Evolutionary conservation across 805 yeast species (phyloP).

Genomic region (Nakazawaea pomicola): DNA sequence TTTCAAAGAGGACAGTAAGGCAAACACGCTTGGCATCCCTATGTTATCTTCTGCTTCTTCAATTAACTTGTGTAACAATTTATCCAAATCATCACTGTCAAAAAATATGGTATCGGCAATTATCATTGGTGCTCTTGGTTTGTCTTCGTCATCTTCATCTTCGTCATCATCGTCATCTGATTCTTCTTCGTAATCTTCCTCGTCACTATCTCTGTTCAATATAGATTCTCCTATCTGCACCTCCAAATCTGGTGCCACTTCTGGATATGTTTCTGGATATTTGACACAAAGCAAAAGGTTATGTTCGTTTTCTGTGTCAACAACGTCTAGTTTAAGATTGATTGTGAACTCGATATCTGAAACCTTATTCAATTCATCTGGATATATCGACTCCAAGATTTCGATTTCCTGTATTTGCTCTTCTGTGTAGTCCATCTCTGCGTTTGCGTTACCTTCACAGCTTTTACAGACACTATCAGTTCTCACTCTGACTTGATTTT

Average conservation of each 20-base stretch:
- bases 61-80: conserved; percentile 34
- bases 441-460: not conserved
- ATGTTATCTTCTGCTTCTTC: conserved; percentile 71
- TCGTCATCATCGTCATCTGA: conserved; percentile 43
- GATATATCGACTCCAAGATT: conserved; percentile 85
- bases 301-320: conserved; percentile 57
- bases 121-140: conserved; percentile 37
- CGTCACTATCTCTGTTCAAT: conserved; percentile 23
- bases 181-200: conserved; percentile 26
- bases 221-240: conserved; percentile 29
- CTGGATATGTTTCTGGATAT: conserved; percentile 81
- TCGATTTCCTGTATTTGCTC: conserved; percentile 90
- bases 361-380: conserved; percentile 68
- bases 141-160: conserved; percentile 34
- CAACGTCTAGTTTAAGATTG: conserved; percentile 59
- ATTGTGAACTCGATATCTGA: conserved; percentile 51
- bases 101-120: conserved; percentile 57
- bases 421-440: conserved; percentile 64
- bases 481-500: too few relatives aligned
- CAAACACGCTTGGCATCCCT: conserved; percentile 90
- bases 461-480: not conserved
- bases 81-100: conserved; percentile 39
- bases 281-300: conserved; percentile 51
- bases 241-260: conserved; percentile 59
- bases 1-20: conserved; percentile 70